Percentiles rank a stretch among this genome's conserved stretches.
These are phyloP conservation scores for Phascolomyces articulosus DNA, from an alignment of 371 early-diverging fungal species.

Conservation along the genomic window DNA sequence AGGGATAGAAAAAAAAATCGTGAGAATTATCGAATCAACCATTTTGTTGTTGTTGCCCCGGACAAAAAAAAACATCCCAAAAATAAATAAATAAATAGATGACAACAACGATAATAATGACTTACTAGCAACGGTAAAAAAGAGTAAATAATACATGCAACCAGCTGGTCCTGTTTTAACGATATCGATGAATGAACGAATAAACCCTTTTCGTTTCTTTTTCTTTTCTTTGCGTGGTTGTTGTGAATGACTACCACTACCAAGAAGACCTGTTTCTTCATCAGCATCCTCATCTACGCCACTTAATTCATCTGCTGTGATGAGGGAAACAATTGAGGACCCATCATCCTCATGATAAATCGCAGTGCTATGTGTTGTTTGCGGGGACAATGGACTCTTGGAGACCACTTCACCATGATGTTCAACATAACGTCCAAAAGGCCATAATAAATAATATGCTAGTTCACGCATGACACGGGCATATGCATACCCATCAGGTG, in stretches of 20 bases:
- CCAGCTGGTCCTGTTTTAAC: constrained; percentile 61
- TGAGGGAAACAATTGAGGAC: neutral
- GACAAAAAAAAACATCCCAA: neutral
- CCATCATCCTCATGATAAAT: neutral
- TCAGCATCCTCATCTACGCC: constrained; percentile 14
- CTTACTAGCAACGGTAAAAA: constrained; percentile 57
- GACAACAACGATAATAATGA: no score
- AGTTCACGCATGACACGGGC: constrained; percentile 67
- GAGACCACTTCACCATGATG: constrained; percentile 18
- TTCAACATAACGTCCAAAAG: constrained; percentile 93
- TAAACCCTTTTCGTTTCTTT: constrained; percentile 15
- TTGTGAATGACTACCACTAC: no score
- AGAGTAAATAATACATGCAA: constrained; percentile 62
- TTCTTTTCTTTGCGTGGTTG: constrained; percentile 8
- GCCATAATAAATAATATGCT: constrained; percentile 88
- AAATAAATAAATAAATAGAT: neutral
- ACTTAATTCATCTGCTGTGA: neutral
- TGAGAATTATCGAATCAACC: neutral
- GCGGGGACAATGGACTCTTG: neutral
- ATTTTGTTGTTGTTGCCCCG: no score
- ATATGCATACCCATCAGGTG: constrained; percentile 61
- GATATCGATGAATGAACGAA: constrained; percentile 26
- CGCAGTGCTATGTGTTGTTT: neutral
- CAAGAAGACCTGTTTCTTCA: constrained; percentile 21
- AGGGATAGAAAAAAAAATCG: constrained; percentile 56